Base-by-base conservation (phyloP, 352 stramenopile species). In the Globisporangium carolinianum region DNA sequence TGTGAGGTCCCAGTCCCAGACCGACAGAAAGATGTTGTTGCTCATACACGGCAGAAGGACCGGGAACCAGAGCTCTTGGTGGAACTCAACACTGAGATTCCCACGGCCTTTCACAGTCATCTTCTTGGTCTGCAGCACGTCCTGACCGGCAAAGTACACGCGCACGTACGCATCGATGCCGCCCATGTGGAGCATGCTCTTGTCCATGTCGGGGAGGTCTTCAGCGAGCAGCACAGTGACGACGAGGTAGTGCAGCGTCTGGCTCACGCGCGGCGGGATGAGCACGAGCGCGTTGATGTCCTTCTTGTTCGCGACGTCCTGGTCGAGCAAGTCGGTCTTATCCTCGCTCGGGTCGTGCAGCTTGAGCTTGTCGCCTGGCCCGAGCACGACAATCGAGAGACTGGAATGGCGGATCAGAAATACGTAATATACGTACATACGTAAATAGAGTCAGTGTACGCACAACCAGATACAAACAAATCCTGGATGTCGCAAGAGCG, bases 1-100 rank as follows among this genome's bases (percentile, higher is more conserved):
- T 14, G 72, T 82, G 56, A 86, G 59, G n/a, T 86, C 71, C 60
- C 71, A 87, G 67, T 96, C 88, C 79, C 80, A 95, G 17, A 97
- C 55, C 7, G 79, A 92, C n/a, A 96, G 60, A 41, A 79, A 83
- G 18, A 97, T 84, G 43, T 78, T 79, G 61, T 92, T 84, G 56
- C 74, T 87, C 76, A 96, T 92, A 15, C 68, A 87, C 38, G 85
- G 87, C 32, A 94, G 60, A 3, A 91, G 58, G 1, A 95, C 73
- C 10, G 85, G 86, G 62, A 97, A 87, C 88, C 86, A 96, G 45
- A 97, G 68, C 60, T 96, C 86, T 50, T 95, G 69, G 62, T 88
- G 82, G 59, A 89, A 83, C 48, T 73, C 61, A 6, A 76, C 65
- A 3, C 52, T 66, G 7, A 83, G 62, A 46, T 78, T 73, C 37